These are phyloP conservation scores for Xylaria longipes DNA, from an alignment of 495 filamentous ascomycete genomes.

Conservation along the genomic window DNA sequence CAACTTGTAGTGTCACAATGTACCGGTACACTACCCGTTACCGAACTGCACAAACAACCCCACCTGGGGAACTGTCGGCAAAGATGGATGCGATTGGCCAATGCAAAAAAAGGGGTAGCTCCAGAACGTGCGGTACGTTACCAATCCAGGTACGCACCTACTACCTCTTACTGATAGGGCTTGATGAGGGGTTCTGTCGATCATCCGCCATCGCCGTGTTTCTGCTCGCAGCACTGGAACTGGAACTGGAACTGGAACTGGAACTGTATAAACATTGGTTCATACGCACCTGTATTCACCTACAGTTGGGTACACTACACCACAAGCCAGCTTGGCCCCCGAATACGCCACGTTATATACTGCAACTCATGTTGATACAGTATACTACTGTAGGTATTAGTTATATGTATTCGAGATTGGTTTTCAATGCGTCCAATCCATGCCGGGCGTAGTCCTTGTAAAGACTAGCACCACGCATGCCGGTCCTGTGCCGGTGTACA, in stretches of 20 bases:
- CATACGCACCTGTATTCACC: background rate
- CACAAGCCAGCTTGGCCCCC: background rate
- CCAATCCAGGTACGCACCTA: background rate
- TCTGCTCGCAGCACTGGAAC: background rate
- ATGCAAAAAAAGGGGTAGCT: slow-evolving; percentile 18
- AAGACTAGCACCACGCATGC: background rate
- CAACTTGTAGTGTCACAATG: background rate
- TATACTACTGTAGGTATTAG: background rate
- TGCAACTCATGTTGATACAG: background rate
- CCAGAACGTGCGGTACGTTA: background rate
- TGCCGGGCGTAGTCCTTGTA: background rate
- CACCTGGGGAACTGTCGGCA: slow-evolving; percentile 7
- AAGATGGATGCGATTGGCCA: slow-evolving; percentile 15
- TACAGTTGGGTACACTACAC: background rate
- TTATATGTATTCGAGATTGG: background rate
- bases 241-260: background rate
- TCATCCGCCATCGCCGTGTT: background rate
- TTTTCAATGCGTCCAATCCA: background rate
- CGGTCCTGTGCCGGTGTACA: no score
- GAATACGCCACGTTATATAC: no score
- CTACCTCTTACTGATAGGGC: background rate
- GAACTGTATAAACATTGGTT: background rate
- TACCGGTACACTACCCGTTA: background rate
- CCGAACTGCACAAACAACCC: background rate
- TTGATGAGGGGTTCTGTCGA: background rate